phyloP scores from a whole-genome alignment of 169 alveolate species.

The Eimeria zaria region DNA sequence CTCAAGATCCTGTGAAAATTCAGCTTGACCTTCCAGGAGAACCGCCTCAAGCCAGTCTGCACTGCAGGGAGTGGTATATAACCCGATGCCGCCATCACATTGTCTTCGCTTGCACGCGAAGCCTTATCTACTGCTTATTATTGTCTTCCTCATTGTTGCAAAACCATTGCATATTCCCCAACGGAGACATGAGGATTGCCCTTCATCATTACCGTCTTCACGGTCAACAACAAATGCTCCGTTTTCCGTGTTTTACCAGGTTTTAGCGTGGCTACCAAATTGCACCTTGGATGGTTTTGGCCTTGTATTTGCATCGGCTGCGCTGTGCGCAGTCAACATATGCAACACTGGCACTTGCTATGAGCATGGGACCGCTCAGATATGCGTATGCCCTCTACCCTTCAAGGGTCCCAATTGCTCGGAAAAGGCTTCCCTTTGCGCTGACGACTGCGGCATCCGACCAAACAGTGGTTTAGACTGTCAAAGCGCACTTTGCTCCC shows the following conservation, averaged over 20 bases:
- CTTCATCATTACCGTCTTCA: neutral
- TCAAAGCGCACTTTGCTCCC: slow-evolving; percentile 75
- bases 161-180: neutral
- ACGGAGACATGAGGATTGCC: neutral
- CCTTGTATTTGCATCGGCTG: slow-evolving; percentile 12
- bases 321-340: slow-evolving; percentile 31
- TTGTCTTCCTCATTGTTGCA: neutral
- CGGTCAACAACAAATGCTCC: neutral
- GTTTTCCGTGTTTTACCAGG: neutral
- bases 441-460: slow-evolving; percentile 77
- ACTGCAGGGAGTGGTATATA: neutral
- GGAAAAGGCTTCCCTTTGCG: slow-evolving; percentile 69
- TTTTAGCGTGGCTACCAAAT: neutral
- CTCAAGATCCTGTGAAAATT: neutral
- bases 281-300: neutral
- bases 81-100: neutral
- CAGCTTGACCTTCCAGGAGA: neutral
- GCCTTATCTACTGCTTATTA: neutral
- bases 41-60: neutral
- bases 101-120: neutral
- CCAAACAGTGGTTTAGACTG: slow-evolving; percentile 56
- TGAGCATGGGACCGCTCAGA: slow-evolving; percentile 44
- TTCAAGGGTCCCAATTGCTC: slow-evolving; percentile 63
- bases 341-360: slow-evolving; percentile 76
- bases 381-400: slow-evolving; percentile 77